Evolutionary conservation across 352 stramenopile genomes (phyloP).

Genomic region (Globisporangium orthogonon): DNA sequence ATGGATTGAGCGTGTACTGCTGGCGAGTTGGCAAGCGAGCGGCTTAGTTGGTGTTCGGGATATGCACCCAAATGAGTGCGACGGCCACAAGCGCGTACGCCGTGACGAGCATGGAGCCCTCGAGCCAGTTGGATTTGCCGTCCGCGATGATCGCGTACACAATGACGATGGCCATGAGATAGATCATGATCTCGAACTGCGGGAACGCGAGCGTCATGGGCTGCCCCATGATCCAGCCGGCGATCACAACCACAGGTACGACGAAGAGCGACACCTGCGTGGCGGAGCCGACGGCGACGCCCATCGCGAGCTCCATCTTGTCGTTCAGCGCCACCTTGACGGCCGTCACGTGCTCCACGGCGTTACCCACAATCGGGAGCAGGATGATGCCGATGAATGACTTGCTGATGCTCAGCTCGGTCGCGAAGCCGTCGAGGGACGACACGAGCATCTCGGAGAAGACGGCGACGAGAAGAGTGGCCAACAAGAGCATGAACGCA

Average conservation of each 20-base stretch:
- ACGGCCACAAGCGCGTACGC: slow-evolving; percentile 87
- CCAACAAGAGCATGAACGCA: slow-evolving; percentile 65
- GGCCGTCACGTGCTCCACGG: slow-evolving; percentile 97
- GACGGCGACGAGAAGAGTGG: slow-evolving; percentile 89
- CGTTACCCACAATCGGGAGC: slow-evolving; percentile 96
- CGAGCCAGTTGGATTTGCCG: slow-evolving; percentile 90
- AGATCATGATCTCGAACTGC: slow-evolving; percentile 94
- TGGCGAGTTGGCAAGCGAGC: background rate
- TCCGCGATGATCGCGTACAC: slow-evolving; percentile 90
- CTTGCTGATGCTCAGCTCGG: slow-evolving; percentile 64
- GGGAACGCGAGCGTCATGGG: slow-evolving; percentile 96
- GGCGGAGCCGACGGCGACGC: slow-evolving; percentile 95
- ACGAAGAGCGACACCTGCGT: slow-evolving; percentile 98
- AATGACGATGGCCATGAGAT: slow-evolving; percentile 94
- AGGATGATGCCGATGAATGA: slow-evolving; percentile 94
- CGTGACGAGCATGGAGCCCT: slow-evolving; percentile 89
- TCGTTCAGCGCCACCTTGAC: slow-evolving; percentile 96
- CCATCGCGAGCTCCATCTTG: slow-evolving; percentile 98
- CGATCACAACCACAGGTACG: slow-evolving; percentile 91
- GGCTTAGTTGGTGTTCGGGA: slow-evolving; percentile 30
- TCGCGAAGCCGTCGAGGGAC: slow-evolving; percentile 77
- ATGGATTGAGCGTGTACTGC: background rate
- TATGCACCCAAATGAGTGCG: slow-evolving; percentile 73
- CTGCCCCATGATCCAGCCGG: slow-evolving; percentile 91
- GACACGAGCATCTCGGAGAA: slow-evolving; percentile 93